These are phyloP conservation scores for Colletotrichum euphorbiae DNA, from an alignment of 2,329 filamentous ascomycete genomes.

Conservation along the genomic window DNA sequence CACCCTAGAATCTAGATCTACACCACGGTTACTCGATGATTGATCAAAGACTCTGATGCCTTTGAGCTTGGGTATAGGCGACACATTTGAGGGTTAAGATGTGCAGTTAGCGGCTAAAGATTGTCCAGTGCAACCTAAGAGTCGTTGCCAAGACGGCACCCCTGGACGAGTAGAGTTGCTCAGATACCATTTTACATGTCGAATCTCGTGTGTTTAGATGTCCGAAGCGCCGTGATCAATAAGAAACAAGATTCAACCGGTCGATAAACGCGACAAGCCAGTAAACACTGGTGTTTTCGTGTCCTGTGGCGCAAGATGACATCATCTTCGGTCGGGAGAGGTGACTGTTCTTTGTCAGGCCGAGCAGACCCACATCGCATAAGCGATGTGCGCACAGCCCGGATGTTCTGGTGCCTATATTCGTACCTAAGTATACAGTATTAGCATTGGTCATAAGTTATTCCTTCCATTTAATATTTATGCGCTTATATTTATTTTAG, in stretches of 20 bases:
- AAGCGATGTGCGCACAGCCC: too few relatives aligned
- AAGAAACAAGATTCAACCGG: not conserved
- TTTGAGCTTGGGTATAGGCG: too few relatives aligned
- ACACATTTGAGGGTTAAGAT: constrained; percentile 13
- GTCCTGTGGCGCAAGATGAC: constrained; percentile 19
- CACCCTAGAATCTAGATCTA: too few relatives aligned
- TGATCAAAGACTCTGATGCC: not conserved
- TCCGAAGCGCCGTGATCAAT: not conserved
- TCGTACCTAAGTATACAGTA: too few relatives aligned
- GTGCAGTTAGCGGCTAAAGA: not conserved
- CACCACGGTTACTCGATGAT: not conserved
- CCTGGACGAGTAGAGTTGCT: not conserved
- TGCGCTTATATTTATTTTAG: too few relatives aligned
- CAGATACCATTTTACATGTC: not conserved
- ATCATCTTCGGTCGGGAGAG: not conserved
- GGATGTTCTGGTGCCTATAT: too few relatives aligned
- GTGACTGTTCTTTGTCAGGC: too few relatives aligned
- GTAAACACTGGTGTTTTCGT: not conserved
- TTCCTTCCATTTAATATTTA: too few relatives aligned
- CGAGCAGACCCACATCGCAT: too few relatives aligned
- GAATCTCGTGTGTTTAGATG: constrained; percentile 14
- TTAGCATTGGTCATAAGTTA: too few relatives aligned
- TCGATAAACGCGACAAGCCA: not conserved
- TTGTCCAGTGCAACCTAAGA: constrained; percentile 20
- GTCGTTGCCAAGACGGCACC: constrained; percentile 12